Evolutionary conservation across 208 protist genomes (phyloP), one percentile per base, ranked within the genome.

Genomic region (Willaertia magna): DNA sequence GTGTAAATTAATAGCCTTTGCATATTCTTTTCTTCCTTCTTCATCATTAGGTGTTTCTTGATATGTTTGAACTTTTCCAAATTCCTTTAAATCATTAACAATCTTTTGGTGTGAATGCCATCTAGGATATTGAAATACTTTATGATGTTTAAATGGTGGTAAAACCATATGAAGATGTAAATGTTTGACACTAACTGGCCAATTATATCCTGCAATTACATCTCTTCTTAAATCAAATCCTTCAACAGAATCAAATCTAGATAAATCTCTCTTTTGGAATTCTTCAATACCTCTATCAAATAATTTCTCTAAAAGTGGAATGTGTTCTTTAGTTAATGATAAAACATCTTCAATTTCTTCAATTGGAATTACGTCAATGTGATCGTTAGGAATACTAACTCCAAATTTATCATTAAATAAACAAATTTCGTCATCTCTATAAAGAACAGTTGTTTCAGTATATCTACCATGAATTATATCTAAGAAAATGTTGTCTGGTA

Each of bases 151-250:
- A 42, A 47, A 83, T 39, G 78, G 78, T n/a, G 78, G 78, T 43
- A 83, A 55, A 18, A 83, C 78, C 78, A 83, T 83, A 42, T 83
- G 78, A 2, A 83, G 40, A 42, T 83, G 78, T 40, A 83, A 55
- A 83, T 83, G 78, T 42, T 83, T 83, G 2, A 83, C 78, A 55
- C 46, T 55, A 4, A 83, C 78, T 26, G 78, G 78, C 52, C 20
- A 55, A 55, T 83, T 83, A 40, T 55, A 83, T 30, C 78, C 78
- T 30, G 46, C 43, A 55, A 43, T 43, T 1, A 55, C 18, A 39
- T 42, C 1, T n/a, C 55, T 0, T 22, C 55, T 46, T 18, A 83
- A 20, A 55, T 48, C n/a, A 26, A 42, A 49, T 39, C 34, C 39
- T 52, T 83, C 46, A 76, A 22, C 2, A 44, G 3, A 34, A 42